Conservation (phyloP, 768 basidiomycete species). For the Trametes maxima region DNA sequence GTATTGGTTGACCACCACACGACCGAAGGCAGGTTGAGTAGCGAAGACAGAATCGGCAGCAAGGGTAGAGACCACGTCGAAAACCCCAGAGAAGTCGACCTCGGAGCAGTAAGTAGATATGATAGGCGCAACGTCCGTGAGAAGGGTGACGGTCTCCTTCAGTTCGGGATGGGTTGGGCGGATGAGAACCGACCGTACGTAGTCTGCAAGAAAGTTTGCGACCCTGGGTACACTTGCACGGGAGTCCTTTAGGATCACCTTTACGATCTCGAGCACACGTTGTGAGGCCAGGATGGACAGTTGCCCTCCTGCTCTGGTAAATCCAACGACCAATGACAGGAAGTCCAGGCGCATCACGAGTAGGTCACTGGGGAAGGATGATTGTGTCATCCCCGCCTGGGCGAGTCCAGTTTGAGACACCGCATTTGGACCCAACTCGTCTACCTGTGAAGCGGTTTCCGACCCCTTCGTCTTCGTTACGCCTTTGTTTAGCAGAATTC, state of each 20-base stretch:
- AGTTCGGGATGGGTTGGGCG: slow-evolving; percentile 44
- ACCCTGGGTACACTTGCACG: slow-evolving; percentile 42
- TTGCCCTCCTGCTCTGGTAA: slow-evolving; percentile 52
- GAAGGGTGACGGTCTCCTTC: slow-evolving; percentile 54
- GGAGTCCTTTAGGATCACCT: slow-evolving; percentile 57
- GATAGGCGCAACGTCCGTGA: slow-evolving; percentile 59
- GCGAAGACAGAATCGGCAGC: slow-evolving; percentile 48
- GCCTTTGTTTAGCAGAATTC: slow-evolving; percentile 50
- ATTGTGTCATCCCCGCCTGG: slow-evolving; percentile 41
- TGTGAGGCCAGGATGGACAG: slow-evolving; percentile 43
- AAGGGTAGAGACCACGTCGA: slow-evolving; percentile 52
- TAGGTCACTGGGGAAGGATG: slow-evolving; percentile 55
- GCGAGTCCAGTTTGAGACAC: slow-evolving; percentile 30
- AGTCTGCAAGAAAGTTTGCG: slow-evolving; percentile 56
- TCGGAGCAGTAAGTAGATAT: slow-evolving; percentile 49
- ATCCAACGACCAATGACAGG: slow-evolving; percentile 53
- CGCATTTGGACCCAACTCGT: slow-evolving; percentile 13
- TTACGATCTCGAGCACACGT: slow-evolving; percentile 57
- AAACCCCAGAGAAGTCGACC: slow-evolving; percentile 61
- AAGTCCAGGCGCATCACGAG: slow-evolving; percentile 66
- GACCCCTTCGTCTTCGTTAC: slow-evolving; percentile 45
- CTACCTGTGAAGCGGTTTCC: slow-evolving; percentile 17
- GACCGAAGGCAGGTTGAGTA: slow-evolving; percentile 54
- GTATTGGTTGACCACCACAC: slow-evolving; percentile 37
- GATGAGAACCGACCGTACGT: slow-evolving; percentile 51